These are phyloP conservation scores for Elasticomyces elasticus DNA, from an alignment of 495 filamentous ascomycete genomes.

Conservation along the genomic window DNA sequence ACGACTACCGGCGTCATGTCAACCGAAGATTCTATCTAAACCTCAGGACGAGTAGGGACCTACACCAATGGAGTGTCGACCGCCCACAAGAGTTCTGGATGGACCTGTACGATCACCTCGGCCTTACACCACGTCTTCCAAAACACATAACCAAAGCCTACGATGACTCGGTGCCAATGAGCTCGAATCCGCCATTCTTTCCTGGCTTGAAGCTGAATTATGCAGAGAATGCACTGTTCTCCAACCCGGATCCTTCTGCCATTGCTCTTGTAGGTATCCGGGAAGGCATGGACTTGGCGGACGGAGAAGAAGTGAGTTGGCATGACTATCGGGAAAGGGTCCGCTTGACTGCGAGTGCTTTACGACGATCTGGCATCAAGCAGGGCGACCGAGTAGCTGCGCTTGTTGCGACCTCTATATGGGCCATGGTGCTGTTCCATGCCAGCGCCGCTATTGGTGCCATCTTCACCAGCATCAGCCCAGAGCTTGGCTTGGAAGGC, in stretches of 20 bases:
- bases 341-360: constrained; percentile 47
- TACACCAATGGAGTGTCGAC: constrained; percentile 54
- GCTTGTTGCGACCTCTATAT: constrained; percentile 62
- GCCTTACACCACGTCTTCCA: constrained; percentile 44
- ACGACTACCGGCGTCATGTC: constrained; percentile 28
- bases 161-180: constrained; percentile 57
- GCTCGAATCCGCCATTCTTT: constrained; percentile 59
- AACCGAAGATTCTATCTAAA: constrained; percentile 26
- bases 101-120: constrained; percentile 47
- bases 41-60: constrained; percentile 48
- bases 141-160: constrained; percentile 36
- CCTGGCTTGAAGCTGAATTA: constrained; percentile 54
- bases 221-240: constrained; percentile 55
- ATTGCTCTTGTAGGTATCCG: constrained; percentile 59
- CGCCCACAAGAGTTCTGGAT: constrained; percentile 57
- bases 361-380: constrained; percentile 50
- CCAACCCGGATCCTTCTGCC: constrained; percentile 38
- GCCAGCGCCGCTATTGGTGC: constrained; percentile 57
- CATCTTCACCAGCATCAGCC: constrained; percentile 61
- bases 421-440: constrained; percentile 57
- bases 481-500: constrained; percentile 49
- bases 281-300: constrained; percentile 44
- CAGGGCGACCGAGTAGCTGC: constrained; percentile 64
- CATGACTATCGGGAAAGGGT: constrained; percentile 49
- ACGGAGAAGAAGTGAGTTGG: constrained; percentile 53